Evolutionary conservation across 169 alveolate species (phyloP).

Genomic region (Plasmodium fragile): DNA sequence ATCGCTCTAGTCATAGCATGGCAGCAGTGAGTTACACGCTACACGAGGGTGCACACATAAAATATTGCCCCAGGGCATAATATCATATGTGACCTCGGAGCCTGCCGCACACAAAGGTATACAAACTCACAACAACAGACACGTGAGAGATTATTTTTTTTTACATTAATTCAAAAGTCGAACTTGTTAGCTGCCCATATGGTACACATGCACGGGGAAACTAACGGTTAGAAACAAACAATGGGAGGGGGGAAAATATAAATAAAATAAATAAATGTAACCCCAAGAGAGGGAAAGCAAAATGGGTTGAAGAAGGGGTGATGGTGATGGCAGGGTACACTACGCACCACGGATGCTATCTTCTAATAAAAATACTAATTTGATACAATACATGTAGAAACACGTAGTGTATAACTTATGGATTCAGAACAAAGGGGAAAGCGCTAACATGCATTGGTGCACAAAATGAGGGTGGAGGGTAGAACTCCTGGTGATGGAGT

Average conservation of each 20-base stretch:
- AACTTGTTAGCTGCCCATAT: background rate
- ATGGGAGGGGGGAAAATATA: background rate
- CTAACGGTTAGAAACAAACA: background rate
- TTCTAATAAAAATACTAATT: background rate
- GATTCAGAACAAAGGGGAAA: background rate
- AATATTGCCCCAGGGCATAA: background rate
- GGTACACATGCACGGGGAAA: background rate
- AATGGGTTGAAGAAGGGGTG: background rate
- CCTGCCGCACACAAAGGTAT: background rate
- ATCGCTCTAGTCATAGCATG: background rate
- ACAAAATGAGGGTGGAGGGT: background rate
- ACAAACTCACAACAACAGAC: background rate
- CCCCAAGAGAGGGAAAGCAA: background rate
- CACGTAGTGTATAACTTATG: background rate
- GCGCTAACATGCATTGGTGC: background rate
- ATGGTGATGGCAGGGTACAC: background rate
- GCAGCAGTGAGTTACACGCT: background rate
- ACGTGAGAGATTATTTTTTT: background rate
- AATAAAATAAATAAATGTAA: background rate
- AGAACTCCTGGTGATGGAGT: background rate
- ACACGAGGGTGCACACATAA: background rate
- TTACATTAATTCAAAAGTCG: background rate
- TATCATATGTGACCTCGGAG: background rate
- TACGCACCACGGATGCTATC: background rate
- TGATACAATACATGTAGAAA: background rate